Evolutionary conservation across 352 stramenopile genomes (phyloP), one percentile per base, ranked within the genome.

Genomic region (Aphanomyces invadans): DNA sequence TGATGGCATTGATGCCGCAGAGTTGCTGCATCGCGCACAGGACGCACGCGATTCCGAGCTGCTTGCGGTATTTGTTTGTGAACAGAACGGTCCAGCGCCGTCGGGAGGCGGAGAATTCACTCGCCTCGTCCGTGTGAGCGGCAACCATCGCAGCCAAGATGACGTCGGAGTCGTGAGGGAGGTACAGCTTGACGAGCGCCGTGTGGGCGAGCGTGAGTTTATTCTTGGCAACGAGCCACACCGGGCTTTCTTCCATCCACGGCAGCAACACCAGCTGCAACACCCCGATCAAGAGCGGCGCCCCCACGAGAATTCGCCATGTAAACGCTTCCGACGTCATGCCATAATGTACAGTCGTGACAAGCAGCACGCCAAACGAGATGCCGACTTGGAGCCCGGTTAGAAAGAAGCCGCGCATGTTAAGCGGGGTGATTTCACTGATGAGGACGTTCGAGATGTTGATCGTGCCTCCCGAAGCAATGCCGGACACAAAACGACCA

Each of bases 1-100:
- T 88, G 11, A 88, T 76, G 42, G 77, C 81, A 57, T 86, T 90
- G 73, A 90, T 76, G 29, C 79, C 81, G 1, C 76, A 82, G 36
- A 89, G 74, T 52, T 88, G 80, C 61, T 85, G 76, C 49, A 57
- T 57, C 21, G 17, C 49, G n/a, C 49, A 57, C 5, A 57, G 49
- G 49, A 57, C 49, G 49, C 17, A 29, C 12, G 49, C 49, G 25
- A 57, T n/a, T 5, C 7, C 25, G 4, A 57, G 49, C 49, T 57
- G 49, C 49, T 57, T 57, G 49, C 49, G 49, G 49, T 57, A 57
- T 26, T 33, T 57, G 49, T n/a, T 26, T 4, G 49, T 33, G 49
- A 57, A 57, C 21, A 57, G 49, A 11, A 57, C 29, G 7, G 25
- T 32, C 49, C 49, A 57, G 0, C 29, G 49, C 4, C 36, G 36